A percentile compares a stretch with the other conserved stretches of the same genome.
phyloP scores from a whole-genome alignment of 257 asterid species.

The Solanum virginianum region DNA sequence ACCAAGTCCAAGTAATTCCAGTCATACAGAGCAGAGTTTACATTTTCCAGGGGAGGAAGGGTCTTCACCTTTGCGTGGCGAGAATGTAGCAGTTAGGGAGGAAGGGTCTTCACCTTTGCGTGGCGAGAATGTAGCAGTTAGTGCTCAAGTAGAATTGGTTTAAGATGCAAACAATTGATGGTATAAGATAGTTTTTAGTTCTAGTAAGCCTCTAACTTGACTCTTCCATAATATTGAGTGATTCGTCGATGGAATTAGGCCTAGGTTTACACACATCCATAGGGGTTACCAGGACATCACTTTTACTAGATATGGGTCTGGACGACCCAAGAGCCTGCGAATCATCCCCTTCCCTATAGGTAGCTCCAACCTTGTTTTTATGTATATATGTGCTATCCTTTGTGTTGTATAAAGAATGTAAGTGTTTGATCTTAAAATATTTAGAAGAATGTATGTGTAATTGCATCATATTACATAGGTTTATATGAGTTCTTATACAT shows the following conservation, averaged over 20 bases:
- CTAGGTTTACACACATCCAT: too few species aligned
- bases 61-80: neutral
- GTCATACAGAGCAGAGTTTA: conserved; percentile 6
- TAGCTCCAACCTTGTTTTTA: neutral
- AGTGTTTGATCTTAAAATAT: too few species aligned
- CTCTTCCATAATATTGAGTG: neutral
- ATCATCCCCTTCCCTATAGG: neutral
- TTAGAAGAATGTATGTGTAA: too few species aligned
- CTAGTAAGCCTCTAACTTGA: neutral
- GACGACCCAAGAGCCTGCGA: neutral
- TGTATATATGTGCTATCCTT: neutral
- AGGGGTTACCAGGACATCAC: too few species aligned
- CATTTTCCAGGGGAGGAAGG: neutral
- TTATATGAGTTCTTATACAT: too few species aligned
- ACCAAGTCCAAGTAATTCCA: conserved; percentile 22
- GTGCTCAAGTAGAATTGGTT: neutral
- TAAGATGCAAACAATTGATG: neutral
- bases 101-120: neutral
- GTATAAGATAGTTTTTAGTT: neutral
- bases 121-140: neutral
- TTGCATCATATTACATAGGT: too few species aligned
- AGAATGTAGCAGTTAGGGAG: neutral
- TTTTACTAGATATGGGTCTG: too few species aligned
- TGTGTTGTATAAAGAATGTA: too few species aligned
- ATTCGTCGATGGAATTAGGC: too few species aligned